These are phyloP conservation scores for Termitomyces sp. DNA, from an alignment of 768 basidiomycete species.

Conservation along the genomic window DNA sequence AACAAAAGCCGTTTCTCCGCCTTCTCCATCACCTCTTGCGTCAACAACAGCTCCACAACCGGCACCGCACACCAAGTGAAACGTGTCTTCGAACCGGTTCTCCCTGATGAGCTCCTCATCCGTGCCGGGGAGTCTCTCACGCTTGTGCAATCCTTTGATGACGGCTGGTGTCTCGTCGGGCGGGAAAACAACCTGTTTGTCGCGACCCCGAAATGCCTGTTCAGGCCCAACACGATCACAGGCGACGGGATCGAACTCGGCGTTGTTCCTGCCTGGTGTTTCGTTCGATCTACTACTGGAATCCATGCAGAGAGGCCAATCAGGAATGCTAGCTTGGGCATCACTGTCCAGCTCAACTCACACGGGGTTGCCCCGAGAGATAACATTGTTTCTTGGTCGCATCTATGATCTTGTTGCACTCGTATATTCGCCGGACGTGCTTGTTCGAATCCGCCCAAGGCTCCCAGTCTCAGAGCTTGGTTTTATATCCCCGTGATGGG, in stretches of 20 bases:
- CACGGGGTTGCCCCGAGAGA: constrained; percentile 35
- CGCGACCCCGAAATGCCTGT: constrained; percentile 31
- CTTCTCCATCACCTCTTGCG: constrained; percentile 30
- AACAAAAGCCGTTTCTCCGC: constrained; percentile 32
- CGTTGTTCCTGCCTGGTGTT: constrained; percentile 73
- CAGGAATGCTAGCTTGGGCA: constrained; percentile 57
- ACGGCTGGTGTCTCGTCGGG: constrained; percentile 76
- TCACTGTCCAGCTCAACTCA: constrained; percentile 48
- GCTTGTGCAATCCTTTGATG: constrained; percentile 64
- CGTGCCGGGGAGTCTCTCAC: constrained; percentile 52
- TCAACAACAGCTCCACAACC: constrained; percentile 23
- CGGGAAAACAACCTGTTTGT: constrained; percentile 35
- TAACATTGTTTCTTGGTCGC: constrained; percentile 65
- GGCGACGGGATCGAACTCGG: constrained; percentile 55
- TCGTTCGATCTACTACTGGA: constrained; percentile 57
- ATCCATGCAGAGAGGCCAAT: constrained; percentile 58
- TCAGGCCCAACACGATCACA: constrained; percentile 23
- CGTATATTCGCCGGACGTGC: too few species aligned
- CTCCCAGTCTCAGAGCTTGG: background rate
- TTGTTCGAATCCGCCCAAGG: background rate
- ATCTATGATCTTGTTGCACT: constrained; percentile 33
- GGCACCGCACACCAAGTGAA: constrained; percentile 48
- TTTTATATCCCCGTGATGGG: background rate
- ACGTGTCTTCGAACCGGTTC: constrained; percentile 60
- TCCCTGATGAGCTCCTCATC: constrained; percentile 69